A percentile compares a stretch with the other conserved stretches of the same genome.
Evolutionary conservation across 2,329 filamentous ascomycete genomes (phyloP).

Genomic region (Fusarium sp.): DNA sequence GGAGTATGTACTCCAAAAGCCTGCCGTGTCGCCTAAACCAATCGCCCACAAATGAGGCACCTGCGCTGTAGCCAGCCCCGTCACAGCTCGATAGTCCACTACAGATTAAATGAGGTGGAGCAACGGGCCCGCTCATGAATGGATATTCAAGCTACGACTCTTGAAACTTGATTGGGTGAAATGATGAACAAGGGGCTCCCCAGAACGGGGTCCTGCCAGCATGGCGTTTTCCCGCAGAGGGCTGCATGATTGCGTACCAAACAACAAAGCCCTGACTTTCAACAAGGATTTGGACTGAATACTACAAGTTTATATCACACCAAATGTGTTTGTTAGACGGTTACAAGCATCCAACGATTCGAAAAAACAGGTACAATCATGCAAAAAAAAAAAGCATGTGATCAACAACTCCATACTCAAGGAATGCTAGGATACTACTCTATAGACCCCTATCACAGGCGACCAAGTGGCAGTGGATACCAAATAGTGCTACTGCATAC

Average conservation of each 20-base stretch:
- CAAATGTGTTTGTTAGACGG: neutral
- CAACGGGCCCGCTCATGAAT: slow-evolving; percentile 15
- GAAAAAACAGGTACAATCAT: too few species aligned
- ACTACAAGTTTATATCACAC: slow-evolving; percentile 6
- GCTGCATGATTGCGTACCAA: slow-evolving; percentile 33
- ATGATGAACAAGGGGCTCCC: slow-evolving; percentile 21
- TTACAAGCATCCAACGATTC: too few species aligned
- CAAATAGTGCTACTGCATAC: neutral
- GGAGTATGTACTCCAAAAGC: slow-evolving; percentile 1
- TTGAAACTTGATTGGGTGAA: slow-evolving; percentile 31
- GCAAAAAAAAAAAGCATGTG: neutral
- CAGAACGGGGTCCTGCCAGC: slow-evolving; percentile 37
- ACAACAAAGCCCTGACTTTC: slow-evolving; percentile 28
- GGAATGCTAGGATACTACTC: neutral
- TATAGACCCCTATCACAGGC: slow-evolving; percentile 7
- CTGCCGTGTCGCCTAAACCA: slow-evolving; percentile 15
- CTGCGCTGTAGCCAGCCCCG: slow-evolving; percentile 7
- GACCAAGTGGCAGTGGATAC: neutral
- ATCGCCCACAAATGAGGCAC: slow-evolving; percentile 16
- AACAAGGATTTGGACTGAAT: slow-evolving; percentile 20
- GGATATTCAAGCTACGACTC: slow-evolving; percentile 1
- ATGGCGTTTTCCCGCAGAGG: slow-evolving; percentile 41
- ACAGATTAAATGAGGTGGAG: slow-evolving; percentile 35
- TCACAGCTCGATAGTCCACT: slow-evolving; percentile 25
- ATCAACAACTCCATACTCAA: neutral